Evolutionary conservation across 2,329 filamentous ascomycete species (phyloP).

Genomic region (Talaromyces sp.): DNA sequence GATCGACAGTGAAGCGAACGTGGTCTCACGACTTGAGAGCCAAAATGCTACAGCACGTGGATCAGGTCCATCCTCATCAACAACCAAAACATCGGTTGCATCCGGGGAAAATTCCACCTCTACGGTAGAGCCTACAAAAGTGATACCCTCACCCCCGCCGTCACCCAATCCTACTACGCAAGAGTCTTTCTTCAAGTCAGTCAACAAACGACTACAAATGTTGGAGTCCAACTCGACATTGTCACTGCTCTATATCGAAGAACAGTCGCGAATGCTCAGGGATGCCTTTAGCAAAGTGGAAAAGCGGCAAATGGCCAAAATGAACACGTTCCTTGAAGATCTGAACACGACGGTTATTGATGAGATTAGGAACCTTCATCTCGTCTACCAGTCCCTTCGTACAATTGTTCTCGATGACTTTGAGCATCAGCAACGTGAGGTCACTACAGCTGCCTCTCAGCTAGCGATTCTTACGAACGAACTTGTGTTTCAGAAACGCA

Average conservation of each 20-base stretch:
- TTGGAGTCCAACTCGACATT: conserved; percentile 90
- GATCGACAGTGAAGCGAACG: neutral
- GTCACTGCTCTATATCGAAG: conserved; percentile 92
- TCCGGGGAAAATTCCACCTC: neutral
- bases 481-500: conserved; percentile 74
- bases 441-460: conserved; percentile 66
- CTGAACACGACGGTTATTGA: conserved; percentile 83
- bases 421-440: conserved; percentile 74
- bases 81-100: neutral
- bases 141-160: conserved; percentile 35
- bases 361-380: conserved; percentile 70
- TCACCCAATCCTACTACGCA: conserved; percentile 75
- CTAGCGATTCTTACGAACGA: conserved; percentile 92
- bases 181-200: conserved; percentile 95
- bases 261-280: conserved; percentile 83
- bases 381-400: conserved; percentile 94
- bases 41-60: neutral
- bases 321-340: conserved; percentile 71
- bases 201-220: conserved; percentile 85
- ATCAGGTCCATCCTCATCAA: neutral
- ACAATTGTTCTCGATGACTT: conserved; percentile 88
- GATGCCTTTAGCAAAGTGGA: conserved; percentile 84
- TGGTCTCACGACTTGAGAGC: neutral
- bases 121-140: conserved; percentile 11
- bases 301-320: conserved; percentile 78